Evolutionary conservation across 1,284 basidiomycete species (phyloP).

Genomic region (Irpex lacteus): DNA sequence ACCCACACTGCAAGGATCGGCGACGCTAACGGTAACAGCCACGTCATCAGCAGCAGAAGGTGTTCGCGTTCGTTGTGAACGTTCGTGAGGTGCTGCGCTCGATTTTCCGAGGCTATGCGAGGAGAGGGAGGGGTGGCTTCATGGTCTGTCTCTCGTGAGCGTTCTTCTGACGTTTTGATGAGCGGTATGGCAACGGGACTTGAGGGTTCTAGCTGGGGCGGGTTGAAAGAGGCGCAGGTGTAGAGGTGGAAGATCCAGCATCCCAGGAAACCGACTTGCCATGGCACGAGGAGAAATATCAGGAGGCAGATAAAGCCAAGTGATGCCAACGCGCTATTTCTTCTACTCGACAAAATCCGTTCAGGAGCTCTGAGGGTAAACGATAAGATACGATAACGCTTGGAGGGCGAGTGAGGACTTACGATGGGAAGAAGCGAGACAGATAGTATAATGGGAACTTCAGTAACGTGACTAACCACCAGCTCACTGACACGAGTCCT

Average conservation of each 20-base stretch:
- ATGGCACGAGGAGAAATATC: conserved; percentile 77
- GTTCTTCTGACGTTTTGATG: conserved; percentile 8
- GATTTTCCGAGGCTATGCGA: background rate
- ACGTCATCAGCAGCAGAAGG: conserved; percentile 76
- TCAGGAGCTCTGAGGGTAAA: conserved; percentile 2
- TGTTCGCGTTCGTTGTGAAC: conserved; percentile 52
- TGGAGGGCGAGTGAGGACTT: conserved; percentile 13
- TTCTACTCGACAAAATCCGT: conserved; percentile 17
- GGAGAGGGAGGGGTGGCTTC: background rate
- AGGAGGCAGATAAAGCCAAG: conserved; percentile 60
- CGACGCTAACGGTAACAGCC: conserved; percentile 78
- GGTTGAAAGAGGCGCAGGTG: conserved; percentile 45
- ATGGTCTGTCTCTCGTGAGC: background rate
- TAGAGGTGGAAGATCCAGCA: conserved; percentile 76
- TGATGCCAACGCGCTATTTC: conserved; percentile 51
- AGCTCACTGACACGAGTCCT: conserved; percentile 60
- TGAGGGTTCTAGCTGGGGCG: conserved; percentile 7
- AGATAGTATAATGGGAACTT: conserved; percentile 17
- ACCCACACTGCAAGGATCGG: conserved; percentile 92
- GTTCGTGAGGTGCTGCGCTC: conserved; percentile 18
- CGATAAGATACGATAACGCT: background rate
- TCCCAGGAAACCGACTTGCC: conserved; percentile 87
- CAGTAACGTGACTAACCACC: conserved; percentile 35
- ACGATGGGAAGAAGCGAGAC: conserved; percentile 39
- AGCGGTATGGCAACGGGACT: conserved; percentile 15